phyloP scores from a whole-genome alignment of 164 flowering plant genomes.

The Litsea cubeba region DNA sequence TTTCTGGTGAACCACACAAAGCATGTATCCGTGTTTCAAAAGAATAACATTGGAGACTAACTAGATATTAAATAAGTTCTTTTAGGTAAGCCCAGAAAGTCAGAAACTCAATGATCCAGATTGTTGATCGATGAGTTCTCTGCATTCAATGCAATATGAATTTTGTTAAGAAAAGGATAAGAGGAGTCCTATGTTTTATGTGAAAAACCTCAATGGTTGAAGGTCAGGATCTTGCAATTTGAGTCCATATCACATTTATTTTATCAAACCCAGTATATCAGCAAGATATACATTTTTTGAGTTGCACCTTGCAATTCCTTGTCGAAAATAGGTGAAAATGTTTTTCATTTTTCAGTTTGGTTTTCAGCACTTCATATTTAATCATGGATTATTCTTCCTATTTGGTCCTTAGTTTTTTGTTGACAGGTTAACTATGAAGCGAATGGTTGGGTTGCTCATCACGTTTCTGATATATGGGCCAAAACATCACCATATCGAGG shows the following conservation, averaged over 20 bases:
- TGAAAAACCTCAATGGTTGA: background rate
- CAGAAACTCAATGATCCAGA: too few relatives aligned
- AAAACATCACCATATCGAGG: conserved; percentile 85
- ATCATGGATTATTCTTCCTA: background rate
- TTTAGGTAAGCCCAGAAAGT: too few relatives aligned
- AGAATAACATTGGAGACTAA: too few relatives aligned
- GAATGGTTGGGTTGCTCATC: conserved; percentile 94
- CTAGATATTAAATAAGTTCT: too few relatives aligned
- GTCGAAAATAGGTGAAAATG: background rate
- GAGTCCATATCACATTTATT: background rate
- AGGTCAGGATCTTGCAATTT: background rate
- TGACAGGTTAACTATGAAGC: conserved; percentile 80
- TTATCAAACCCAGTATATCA: background rate
- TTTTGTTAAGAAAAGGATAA: background rate
- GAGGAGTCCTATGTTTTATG: background rate
- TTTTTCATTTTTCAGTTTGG: background rate
- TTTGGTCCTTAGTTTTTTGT: background rate
- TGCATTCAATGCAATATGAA: too few relatives aligned
- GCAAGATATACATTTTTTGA: background rate
- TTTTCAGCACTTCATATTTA: background rate
- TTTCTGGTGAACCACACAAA: too few relatives aligned
- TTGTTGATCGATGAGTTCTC: too few relatives aligned
- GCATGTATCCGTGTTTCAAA: too few relatives aligned
- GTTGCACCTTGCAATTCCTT: background rate
- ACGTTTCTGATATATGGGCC: conserved; percentile 90